A percentile compares a stretch with the other conserved stretches of the same genome.
These are phyloP conservation scores for Nevesoporus exiguus DNA, from an alignment of 768 basidiomycete genomes.

Conservation along the genomic window DNA sequence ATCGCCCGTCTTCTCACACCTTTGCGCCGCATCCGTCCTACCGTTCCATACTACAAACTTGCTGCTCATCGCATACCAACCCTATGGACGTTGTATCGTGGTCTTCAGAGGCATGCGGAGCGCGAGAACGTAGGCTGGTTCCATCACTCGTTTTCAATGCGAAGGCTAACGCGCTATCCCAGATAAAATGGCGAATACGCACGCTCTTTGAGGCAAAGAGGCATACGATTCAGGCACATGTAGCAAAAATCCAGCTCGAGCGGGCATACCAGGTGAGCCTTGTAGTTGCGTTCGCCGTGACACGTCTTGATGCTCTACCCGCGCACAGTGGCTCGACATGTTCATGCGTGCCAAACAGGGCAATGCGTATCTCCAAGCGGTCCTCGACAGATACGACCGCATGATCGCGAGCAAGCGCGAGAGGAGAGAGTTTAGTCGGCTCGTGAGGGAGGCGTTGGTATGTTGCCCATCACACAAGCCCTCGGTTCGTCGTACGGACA, in stretches of 20 bases:
- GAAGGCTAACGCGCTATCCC: background rate
- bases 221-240: conserved; percentile 50
- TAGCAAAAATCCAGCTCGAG: conserved; percentile 44
- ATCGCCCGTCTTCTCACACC: conserved; percentile 53
- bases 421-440: conserved; percentile 44
- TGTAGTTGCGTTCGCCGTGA: background rate
- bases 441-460: conserved; percentile 53
- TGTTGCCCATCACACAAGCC: conserved; percentile 11
- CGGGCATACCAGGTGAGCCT: conserved; percentile 55
- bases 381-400: conserved; percentile 56
- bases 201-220: conserved; percentile 51
- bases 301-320: background rate
- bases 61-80: conserved; percentile 74
- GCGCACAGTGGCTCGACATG: conserved; percentile 49
- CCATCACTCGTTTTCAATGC: background rate
- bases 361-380: conserved; percentile 40
- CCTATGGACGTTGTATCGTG: conserved; percentile 72
- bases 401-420: conserved; percentile 51
- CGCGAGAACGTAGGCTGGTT: conserved; percentile 47
- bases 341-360: conserved; percentile 55
- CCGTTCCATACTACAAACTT: conserved; percentile 65
- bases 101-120: conserved; percentile 55
- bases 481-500: background rate
- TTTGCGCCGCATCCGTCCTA: conserved; percentile 56
- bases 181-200: conserved; percentile 60